Conservation (phyloP, 1,139 yeast genomes). For the Suhomyces anneliseae region DNA sequence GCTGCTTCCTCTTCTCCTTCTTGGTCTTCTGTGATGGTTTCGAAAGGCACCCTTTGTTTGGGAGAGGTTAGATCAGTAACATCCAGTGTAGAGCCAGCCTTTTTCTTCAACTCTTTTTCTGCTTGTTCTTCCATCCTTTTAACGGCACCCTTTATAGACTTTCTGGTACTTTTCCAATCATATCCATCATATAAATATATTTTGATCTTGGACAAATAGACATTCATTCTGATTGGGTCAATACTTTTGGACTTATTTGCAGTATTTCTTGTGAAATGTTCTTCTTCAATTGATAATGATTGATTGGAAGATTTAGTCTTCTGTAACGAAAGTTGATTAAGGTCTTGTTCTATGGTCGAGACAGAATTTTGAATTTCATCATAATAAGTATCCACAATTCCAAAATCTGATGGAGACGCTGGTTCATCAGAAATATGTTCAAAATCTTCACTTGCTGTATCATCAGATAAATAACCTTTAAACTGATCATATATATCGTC, state of each 20-base stretch:
- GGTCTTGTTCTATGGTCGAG: slow-evolving; percentile 5
- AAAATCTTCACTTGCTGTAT: background rate
- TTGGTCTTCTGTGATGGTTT: background rate
- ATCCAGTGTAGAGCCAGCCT: background rate
- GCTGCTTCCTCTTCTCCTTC: slow-evolving; percentile 1
- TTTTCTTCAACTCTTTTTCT: slow-evolving; percentile 4
- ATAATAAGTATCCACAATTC: slow-evolving; percentile 27
- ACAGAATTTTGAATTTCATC: slow-evolving; percentile 6
- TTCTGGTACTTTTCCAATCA: slow-evolving; percentile 84
- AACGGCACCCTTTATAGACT: slow-evolving; percentile 62
- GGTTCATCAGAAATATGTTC: background rate
- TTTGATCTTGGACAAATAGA: slow-evolving; percentile 39
- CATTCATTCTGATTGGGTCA: slow-evolving; percentile 32
- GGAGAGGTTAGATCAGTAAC: background rate
- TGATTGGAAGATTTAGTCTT: slow-evolving; percentile 2
- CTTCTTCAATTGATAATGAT: slow-evolving; percentile 33
- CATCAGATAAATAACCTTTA: background rate
- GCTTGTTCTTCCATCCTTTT: slow-evolving; percentile 57
- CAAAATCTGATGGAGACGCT: background rate
- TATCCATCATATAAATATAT: slow-evolving; percentile 83
- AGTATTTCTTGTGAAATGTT: slow-evolving; percentile 41
- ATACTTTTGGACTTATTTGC: slow-evolving; percentile 10
- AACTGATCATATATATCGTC: slow-evolving; percentile 46
- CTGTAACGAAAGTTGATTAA: slow-evolving; percentile 4
- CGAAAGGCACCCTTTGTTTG: background rate